phyloP scores from a whole-genome alignment of 441 rosid genomes.

The Codiaeum variegatum region DNA sequence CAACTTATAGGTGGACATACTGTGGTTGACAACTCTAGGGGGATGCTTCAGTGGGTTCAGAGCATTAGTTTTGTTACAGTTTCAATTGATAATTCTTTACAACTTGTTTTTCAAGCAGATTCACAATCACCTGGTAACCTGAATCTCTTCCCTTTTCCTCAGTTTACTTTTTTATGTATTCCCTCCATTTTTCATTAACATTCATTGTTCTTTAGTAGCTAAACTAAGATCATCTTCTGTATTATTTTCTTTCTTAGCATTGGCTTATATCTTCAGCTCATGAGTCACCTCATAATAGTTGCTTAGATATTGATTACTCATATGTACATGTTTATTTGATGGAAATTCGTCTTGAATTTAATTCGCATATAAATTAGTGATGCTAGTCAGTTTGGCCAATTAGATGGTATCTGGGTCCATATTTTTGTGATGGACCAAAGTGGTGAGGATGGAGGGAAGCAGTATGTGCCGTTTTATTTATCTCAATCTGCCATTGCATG shows the following conservation, averaged over 20 bases:
- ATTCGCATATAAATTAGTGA: neutral
- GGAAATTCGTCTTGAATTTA: neutral
- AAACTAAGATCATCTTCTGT: no score
- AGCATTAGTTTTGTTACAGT: slow-evolving; percentile 87
- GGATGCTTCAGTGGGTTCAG: slow-evolving; percentile 95
- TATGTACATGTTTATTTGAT: neutral
- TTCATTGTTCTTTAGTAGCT: no score
- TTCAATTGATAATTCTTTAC: slow-evolving; percentile 80
- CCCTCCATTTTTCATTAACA: neutral
- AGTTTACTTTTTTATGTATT: neutral
- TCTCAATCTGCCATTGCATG: neutral
- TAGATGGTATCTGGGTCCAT: neutral
- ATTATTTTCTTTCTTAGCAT: neutral
- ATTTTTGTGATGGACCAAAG: neutral
- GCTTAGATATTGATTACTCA: no score
- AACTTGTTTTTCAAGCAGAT: slow-evolving; percentile 74
- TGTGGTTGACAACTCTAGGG: slow-evolving; percentile 68
- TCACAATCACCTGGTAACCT: slow-evolving; percentile 66
- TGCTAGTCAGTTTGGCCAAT: neutral
- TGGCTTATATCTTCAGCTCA: neutral
- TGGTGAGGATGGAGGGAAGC: neutral
- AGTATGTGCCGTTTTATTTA: neutral
- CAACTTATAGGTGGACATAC: slow-evolving; percentile 74
- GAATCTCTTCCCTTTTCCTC: slow-evolving; percentile 14
- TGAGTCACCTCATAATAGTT: neutral